Percentiles rank a stretch among this genome's conserved stretches.
Evolutionary conservation across 1,284 basidiomycete species (phyloP).

Genomic region (Mycena sp.): DNA sequence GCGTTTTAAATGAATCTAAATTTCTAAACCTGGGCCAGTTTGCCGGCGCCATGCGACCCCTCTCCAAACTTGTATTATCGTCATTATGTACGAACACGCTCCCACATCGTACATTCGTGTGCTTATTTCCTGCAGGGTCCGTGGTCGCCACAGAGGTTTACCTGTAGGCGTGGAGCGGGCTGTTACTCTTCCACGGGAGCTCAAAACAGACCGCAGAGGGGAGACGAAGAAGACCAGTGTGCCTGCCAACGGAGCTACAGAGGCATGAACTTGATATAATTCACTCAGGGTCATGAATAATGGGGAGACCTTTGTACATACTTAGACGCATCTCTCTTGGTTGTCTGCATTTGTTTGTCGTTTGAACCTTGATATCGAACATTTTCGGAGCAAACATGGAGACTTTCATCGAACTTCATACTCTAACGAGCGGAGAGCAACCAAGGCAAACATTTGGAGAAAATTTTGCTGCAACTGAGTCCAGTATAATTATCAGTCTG

Average conservation of each 20-base stretch:
- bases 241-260: neutral
- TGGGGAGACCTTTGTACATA: no score
- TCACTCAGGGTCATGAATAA: no score
- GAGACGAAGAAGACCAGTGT: neutral
- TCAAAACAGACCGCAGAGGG: constrained; percentile 34
- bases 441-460: no score
- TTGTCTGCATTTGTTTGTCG: no score
- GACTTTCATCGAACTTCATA: no score
- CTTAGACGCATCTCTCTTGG: no score
- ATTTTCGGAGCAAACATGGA: no score
- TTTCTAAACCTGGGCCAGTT: constrained; percentile 28
- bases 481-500: constrained; percentile 33
- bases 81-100: constrained; percentile 67
- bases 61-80: constrained; percentile 82
- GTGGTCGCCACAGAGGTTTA: constrained; percentile 80
- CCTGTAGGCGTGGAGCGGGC: constrained; percentile 79
- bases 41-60: constrained; percentile 69
- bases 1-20: neutral
- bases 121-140: constrained; percentile 46
- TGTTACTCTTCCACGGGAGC: constrained; percentile 58
- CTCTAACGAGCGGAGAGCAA: no score
- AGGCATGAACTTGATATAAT: no score
- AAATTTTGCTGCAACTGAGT: no score
- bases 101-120: neutral
- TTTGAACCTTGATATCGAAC: no score